A percentile compares a stretch with the other conserved stretches of the same genome.
Evolutionary conservation across 2,329 filamentous ascomycete genomes (phyloP).

Genomic region (Colletotrichum salicis): DNA sequence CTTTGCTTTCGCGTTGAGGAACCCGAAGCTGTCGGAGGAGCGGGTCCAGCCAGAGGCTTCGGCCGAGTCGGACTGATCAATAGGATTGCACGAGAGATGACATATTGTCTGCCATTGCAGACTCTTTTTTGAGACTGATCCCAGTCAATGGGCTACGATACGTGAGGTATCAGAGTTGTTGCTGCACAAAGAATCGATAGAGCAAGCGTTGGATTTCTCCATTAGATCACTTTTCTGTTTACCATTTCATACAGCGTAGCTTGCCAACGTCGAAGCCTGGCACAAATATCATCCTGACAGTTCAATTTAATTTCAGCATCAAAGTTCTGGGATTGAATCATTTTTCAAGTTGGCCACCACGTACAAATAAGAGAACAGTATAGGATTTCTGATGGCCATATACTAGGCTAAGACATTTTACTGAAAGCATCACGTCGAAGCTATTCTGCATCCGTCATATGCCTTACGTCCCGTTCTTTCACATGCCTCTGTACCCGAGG

Average conservation of each 20-base stretch:
- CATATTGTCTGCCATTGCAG: background rate
- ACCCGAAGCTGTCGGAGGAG: slow-evolving; percentile 36
- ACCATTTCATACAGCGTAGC: background rate
- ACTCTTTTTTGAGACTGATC: background rate
- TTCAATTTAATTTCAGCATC: background rate
- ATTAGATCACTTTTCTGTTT: background rate
- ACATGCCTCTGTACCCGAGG: too few relatives aligned
- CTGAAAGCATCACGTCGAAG: too few relatives aligned
- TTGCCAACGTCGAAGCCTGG: background rate
- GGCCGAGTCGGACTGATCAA: background rate
- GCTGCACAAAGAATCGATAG: background rate
- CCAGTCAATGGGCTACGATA: background rate
- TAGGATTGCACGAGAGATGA: background rate
- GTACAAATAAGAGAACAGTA: background rate
- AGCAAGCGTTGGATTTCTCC: background rate
- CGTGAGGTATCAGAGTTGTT: background rate
- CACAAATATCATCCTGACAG: background rate
- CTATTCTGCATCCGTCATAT: too few relatives aligned
- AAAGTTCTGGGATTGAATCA: background rate
- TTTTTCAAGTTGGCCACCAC: background rate
- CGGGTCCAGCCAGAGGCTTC: slow-evolving; percentile 24
- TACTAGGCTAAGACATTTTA: too few relatives aligned
- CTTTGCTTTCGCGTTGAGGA: slow-evolving; percentile 36
- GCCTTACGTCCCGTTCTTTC: too few relatives aligned
- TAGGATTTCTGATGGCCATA: too few relatives aligned